A percentile compares a stretch with the other conserved stretches of the same genome.
Evolutionary conservation across 345 rosid genomes (phyloP).

Genomic region (Euphorbia tirucalli): DNA sequence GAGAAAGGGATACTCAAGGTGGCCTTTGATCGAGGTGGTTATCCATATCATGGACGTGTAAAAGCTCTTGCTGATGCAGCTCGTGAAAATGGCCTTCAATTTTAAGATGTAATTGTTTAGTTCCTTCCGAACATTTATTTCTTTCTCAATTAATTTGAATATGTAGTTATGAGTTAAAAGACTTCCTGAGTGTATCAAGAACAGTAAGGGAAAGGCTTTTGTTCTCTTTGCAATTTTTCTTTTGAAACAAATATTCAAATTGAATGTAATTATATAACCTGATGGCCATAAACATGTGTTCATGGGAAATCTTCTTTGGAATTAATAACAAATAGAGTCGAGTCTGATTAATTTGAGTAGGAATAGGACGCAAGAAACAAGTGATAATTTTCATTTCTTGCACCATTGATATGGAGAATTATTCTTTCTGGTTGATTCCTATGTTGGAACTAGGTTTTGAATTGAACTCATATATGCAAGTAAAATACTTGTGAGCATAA

Average conservation of each 20-base stretch:
- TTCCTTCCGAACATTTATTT: constrained; percentile 2
- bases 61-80: constrained; percentile 81
- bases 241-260: neutral
- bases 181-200: neutral
- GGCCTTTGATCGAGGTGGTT: constrained; percentile 90
- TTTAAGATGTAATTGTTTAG: constrained; percentile 36
- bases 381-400: too few species aligned
- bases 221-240: neutral
- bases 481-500: neutral
- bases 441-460: neutral
- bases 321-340: too few species aligned
- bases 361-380: too few species aligned
- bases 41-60: constrained; percentile 86
- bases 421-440: neutral
- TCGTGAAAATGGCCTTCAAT: constrained; percentile 81
- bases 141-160: neutral
- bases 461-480: neutral
- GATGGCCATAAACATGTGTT: neutral
- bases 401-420: neutral
- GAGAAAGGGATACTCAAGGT: constrained; percentile 91
- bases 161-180: neutral
- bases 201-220: constrained; percentile 7
- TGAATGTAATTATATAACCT: neutral
- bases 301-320: neutral
- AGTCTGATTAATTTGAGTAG: too few species aligned